Evolutionary conservation across 495 filamentous ascomycete species (phyloP).

Genomic region (Amphirosellinia nigrospora): DNA sequence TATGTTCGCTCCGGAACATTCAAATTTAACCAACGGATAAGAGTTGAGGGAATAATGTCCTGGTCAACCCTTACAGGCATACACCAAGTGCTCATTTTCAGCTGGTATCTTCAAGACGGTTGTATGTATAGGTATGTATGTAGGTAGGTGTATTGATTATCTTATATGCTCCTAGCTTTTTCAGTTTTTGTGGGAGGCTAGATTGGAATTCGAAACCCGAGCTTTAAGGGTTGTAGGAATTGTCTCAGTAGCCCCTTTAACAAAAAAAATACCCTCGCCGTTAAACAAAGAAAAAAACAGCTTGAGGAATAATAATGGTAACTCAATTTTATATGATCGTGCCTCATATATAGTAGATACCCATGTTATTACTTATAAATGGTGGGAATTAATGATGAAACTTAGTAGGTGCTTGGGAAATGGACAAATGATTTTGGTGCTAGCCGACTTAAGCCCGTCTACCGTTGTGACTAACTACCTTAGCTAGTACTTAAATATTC

Average conservation of each 20-base stretch:
- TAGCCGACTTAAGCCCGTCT: neutral
- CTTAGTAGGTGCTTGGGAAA: neutral
- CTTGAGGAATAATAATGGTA: neutral
- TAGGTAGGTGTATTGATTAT: neutral
- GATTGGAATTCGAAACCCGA: neutral
- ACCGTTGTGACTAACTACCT: neutral
- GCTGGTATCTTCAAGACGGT: neutral
- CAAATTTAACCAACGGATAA: neutral
- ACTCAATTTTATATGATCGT: neutral
- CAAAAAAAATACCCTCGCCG: neutral
- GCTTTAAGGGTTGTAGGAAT: neutral
- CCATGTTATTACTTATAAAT: too few species aligned
- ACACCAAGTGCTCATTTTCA: conserved; percentile 1
- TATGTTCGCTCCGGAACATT: neutral
- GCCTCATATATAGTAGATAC: neutral
- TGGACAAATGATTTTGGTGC: neutral
- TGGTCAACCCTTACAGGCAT: neutral
- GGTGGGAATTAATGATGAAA: neutral
- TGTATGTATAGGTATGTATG: neutral
- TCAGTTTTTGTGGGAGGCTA: neutral
- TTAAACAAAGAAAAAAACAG: neutral
- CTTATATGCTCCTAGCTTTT: conserved; percentile 4
- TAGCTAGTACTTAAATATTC: neutral
- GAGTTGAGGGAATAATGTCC: neutral
- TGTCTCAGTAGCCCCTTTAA: neutral